phyloP scores from a whole-genome alignment of 495 filamentous ascomycete species.

The Penicillium steckii region DNA sequence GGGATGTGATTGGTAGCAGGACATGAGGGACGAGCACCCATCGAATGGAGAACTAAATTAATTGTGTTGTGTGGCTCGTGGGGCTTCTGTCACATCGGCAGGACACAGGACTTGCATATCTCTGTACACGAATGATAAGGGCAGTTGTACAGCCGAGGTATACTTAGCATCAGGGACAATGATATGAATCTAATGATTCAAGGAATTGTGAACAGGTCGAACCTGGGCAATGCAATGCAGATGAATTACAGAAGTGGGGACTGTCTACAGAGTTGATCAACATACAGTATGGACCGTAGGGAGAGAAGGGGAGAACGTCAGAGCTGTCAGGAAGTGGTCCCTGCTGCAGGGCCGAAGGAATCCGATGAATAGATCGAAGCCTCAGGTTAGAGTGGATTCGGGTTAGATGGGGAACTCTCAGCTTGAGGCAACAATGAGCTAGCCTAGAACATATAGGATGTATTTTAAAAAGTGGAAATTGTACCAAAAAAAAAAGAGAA shows the following conservation, averaged over 20 bases:
- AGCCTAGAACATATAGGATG: too few relatives aligned
- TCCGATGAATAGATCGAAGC: background rate
- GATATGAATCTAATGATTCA: too few relatives aligned
- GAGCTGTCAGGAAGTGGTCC: background rate
- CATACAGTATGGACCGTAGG: too few relatives aligned
- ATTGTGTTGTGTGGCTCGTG: constrained; percentile 12
- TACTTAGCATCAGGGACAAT: too few relatives aligned
- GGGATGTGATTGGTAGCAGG: constrained; percentile 14
- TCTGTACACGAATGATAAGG: too few relatives aligned
- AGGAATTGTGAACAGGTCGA: background rate
- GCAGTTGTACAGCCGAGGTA: too few relatives aligned
- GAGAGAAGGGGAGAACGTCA: background rate
- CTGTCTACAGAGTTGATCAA: background rate
- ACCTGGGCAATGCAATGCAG: background rate
- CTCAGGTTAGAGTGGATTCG: background rate
- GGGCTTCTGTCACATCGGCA: constrained; percentile 8
- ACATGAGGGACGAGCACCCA: constrained; percentile 7
- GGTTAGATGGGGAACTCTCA: background rate
- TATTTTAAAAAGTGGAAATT: too few relatives aligned
- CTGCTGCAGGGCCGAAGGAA: background rate
- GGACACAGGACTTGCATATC: background rate
- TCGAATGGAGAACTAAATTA: constrained; percentile 5
- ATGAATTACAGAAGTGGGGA: background rate
- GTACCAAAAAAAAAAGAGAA: background rate
- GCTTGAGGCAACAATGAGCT: too few relatives aligned